These are phyloP conservation scores for Magnolia sinica DNA, from an alignment of 164 flowering plant genomes.

Conservation along the genomic window DNA sequence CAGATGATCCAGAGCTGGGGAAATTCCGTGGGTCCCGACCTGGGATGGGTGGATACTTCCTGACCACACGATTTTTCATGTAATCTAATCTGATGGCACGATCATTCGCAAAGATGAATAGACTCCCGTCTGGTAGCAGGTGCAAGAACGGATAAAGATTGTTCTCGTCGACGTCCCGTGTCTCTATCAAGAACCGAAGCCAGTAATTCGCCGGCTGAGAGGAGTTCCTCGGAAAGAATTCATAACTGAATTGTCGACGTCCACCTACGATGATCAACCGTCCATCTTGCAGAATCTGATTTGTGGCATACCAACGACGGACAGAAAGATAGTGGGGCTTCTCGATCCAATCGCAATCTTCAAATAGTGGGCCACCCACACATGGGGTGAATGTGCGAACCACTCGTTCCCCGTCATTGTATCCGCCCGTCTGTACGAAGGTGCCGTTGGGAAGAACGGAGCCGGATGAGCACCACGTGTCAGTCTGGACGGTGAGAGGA, in stretches of 20 bases:
- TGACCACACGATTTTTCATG: conserved; percentile 28
- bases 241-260: conserved; percentile 54
- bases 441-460: conserved; percentile 52
- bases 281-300: conserved; percentile 78
- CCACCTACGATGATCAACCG: conserved; percentile 74
- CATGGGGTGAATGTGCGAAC: conserved; percentile 57
- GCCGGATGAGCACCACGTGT: conserved; percentile 95
- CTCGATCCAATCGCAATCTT: conserved; percentile 71
- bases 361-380: conserved; percentile 6
- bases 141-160: conserved; percentile 91
- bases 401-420: conserved; percentile 49
- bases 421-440: conserved; percentile 82
- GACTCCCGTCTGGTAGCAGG: conserved; percentile 66
- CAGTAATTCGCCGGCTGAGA: conserved; percentile 5
- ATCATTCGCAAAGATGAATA: conserved; percentile 75
- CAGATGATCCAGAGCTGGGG: conserved; percentile 85
- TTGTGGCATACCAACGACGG: conserved; percentile 74
- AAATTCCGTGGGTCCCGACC: conserved; percentile 54
- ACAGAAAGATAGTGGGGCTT: conserved; percentile 24
- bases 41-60: conserved; percentile 57
- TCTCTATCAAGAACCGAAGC: conserved; percentile 49
- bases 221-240: conserved; percentile 54
- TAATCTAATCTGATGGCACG: conserved; percentile 63
- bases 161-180: conserved; percentile 53
- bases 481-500: conserved; percentile 60